These are phyloP conservation scores for Jatropha podagrica DNA, from an alignment of 441 rosid species.

Conservation along the genomic window DNA sequence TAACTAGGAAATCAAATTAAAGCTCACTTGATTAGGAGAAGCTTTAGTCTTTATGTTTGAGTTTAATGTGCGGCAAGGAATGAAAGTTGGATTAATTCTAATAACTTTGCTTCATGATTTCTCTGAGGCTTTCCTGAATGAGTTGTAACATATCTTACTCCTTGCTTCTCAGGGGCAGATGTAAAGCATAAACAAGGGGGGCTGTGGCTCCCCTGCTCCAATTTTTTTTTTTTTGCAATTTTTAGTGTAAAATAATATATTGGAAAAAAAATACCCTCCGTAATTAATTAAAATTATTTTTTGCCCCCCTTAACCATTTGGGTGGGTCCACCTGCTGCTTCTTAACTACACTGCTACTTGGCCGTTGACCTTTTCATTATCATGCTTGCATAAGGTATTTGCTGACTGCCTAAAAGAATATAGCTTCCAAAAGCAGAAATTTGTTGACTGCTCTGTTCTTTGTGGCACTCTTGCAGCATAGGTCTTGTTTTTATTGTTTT, in stretches of 20 bases:
- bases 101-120: not conserved
- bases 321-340: not conserved
- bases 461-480: not conserved
- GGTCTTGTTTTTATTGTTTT: not conserved
- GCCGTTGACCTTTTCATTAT: not conserved
- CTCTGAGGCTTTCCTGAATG: not conserved
- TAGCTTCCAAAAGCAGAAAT: not conserved
- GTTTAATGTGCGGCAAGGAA: not conserved
- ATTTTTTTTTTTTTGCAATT: too few relatives aligned
- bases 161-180: not conserved
- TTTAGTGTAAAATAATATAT: too few relatives aligned
- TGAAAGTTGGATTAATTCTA: not conserved
- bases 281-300: too few relatives aligned
- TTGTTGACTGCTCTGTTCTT: not conserved
- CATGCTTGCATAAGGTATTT: slow-evolving; percentile 1
- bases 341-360: not conserved
- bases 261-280: too few relatives aligned
- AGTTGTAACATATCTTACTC: not conserved
- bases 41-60: not conserved
- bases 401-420: not conserved
- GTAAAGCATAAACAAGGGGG: too few relatives aligned
- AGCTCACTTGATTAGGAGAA: not conserved
- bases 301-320: too few relatives aligned
- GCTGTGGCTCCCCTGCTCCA: too few relatives aligned
- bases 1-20: not conserved